Evolutionary conservation across 2,329 filamentous ascomycete genomes (phyloP), one percentile per base, ranked within the genome.

Genomic region (Bertia moriformis): DNA sequence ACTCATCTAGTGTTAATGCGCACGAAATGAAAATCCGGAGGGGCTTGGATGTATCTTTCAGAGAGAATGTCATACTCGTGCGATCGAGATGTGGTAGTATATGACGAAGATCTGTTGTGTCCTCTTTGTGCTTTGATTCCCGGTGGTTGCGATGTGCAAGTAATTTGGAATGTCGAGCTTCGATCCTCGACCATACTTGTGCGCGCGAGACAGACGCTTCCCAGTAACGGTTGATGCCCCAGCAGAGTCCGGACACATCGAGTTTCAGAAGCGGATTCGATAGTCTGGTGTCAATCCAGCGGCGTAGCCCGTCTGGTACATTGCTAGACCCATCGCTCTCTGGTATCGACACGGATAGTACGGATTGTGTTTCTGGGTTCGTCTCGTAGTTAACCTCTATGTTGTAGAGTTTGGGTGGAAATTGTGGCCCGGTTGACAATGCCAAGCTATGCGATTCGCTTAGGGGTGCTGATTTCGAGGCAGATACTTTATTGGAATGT

Each of bases 251-350:
- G 22, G 22, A 27, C 7, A 27, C 22, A n/a, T 27, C 22, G 7
- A 27, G 22, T 27, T 27, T 27, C 22, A 27, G 22, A n/a, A 27
- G 22, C 7, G 22, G 22, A n/a, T 27, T 27, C 22, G 7, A 7
- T 7, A 27, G 22, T 27, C 22, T 7, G 22, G 22, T 10, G 22
- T 27, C 22, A 10, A 27, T 27, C 22, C 22, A 27, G 7, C 22
- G 22, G 22, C 22, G 22, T 10, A 27, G 22, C 7, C 22, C n/a
- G 7, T 7, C n/a, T 7, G 22, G 22, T 10, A 27, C 22, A 19
- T 49, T 50, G 32, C 48, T 27, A n/a, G 7, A 10, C 7, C 22
- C 22, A n/a, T 27, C n/a, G n/a, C 22, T n/a, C 7, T 7, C n/a
- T 7, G 22, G 22, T 10, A 27, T n/a, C 7, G 22, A 27, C 7